A percentile compares a stretch with the other conserved stretches of the same genome.
These are phyloP conservation scores for Pelargonium fulgidum DNA, from an alignment of 441 rosid genomes.

Conservation along the genomic window DNA sequence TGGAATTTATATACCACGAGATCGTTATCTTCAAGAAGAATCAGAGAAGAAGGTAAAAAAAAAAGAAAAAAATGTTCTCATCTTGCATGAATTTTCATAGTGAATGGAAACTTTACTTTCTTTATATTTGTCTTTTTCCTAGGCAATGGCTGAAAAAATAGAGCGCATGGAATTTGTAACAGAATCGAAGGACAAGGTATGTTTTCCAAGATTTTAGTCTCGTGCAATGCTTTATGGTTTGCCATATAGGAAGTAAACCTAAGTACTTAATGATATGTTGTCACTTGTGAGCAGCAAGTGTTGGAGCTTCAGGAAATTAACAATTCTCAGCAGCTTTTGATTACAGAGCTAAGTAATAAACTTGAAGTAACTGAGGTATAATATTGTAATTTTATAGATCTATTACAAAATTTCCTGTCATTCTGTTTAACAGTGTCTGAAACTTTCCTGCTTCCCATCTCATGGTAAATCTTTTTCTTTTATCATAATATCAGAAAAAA, in stretches of 20 bases:
- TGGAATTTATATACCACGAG: slow-evolving; percentile 91
- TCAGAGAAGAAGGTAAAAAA: slow-evolving; percentile 94
- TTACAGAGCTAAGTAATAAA: slow-evolving; percentile 21
- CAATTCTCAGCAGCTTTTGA: slow-evolving; percentile 25
- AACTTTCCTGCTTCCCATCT: not conserved
- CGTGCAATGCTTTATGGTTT: not conserved
- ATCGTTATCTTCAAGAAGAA: slow-evolving; percentile 87
- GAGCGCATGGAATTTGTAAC: slow-evolving; percentile 81
- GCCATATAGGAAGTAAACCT: not conserved
- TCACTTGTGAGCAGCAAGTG: slow-evolving; percentile 20
- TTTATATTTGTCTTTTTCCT: slow-evolving; percentile 19
- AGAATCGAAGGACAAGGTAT: slow-evolving; percentile 81
- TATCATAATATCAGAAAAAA: slow-evolving; percentile 49
- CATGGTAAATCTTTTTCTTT: not conserved
- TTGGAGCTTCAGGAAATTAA: slow-evolving; percentile 25
- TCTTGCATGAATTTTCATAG: slow-evolving; percentile 9
- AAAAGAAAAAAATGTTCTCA: too few relatives aligned
- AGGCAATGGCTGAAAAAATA: slow-evolving; percentile 98
- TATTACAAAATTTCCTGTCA: not conserved
- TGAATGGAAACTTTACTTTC: not conserved
- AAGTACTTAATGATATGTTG: slow-evolving; percentile 2
- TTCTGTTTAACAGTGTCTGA: not conserved
- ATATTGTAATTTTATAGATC: not conserved
- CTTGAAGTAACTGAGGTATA: slow-evolving; percentile 26
- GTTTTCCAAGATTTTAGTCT: not conserved